Conservation (phyloP, 805 yeast species). For the Yarrowia divulgata region DNA sequence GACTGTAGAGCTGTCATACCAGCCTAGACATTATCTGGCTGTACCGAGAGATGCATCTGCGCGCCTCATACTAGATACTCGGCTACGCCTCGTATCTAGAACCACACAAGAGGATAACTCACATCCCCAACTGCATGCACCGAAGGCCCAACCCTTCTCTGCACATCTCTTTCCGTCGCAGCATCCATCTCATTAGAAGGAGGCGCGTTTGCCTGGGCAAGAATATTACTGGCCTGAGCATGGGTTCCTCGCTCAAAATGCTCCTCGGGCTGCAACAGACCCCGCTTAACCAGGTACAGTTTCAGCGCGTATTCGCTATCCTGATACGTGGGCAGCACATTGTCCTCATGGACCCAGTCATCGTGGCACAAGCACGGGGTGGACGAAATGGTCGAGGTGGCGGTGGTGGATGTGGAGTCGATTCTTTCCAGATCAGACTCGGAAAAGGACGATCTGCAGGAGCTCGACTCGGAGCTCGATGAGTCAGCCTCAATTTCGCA, state of each 20-base stretch:
- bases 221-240: conserved; percentile 18
- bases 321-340: conserved; percentile 43
- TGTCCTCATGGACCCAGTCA: conserved; percentile 44
- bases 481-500: not conserved
- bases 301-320: conserved; percentile 44
- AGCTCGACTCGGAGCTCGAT: conserved; percentile 5
- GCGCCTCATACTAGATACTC: not conserved
- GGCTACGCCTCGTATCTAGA: not conserved
- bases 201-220: conserved; percentile 36
- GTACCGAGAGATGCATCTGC: no score
- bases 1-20: not conserved
- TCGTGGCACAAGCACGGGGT: conserved; percentile 38
- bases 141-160: not conserved
- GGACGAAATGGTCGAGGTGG: conserved; percentile 22
- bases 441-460: conserved; percentile 23
- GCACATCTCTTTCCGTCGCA: conserved; percentile 9
- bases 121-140: not conserved
- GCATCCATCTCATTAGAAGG: conserved; percentile 32
- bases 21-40: not conserved
- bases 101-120: conserved; percentile 32
- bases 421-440: conserved; percentile 22
- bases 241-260: conserved; percentile 15
- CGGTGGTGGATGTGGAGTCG: conserved; percentile 19
- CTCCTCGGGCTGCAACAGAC: conserved; percentile 18
- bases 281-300: conserved; percentile 39